These are phyloP conservation scores for Hymenoscyphus salicellus DNA, from an alignment of 2,329 filamentous ascomycete species.

Conservation along the genomic window DNA sequence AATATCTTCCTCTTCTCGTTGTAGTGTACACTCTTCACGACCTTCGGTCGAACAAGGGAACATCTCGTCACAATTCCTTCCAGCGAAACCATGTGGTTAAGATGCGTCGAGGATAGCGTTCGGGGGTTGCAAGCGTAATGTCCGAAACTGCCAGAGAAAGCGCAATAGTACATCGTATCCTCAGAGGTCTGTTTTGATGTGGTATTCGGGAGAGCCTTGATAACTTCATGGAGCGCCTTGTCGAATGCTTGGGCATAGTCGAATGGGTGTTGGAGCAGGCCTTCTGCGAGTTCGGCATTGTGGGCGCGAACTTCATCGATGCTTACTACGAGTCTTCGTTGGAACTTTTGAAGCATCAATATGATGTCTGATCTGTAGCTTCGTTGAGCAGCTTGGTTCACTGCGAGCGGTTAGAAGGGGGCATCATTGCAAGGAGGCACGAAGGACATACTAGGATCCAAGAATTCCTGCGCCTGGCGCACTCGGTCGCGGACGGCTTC, in stretches of 20 bases:
- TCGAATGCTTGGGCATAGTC: constrained; percentile 88
- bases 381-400: constrained; percentile 33
- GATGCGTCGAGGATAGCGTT: constrained; percentile 80
- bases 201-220: constrained; percentile 73
- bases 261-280: constrained; percentile 80
- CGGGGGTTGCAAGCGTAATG: constrained; percentile 92
- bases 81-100: constrained; percentile 95
- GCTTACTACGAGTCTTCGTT: constrained; percentile 66
- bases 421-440: background rate
- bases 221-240: constrained; percentile 81
- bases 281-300: constrained; percentile 74
- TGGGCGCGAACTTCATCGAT: constrained; percentile 91
- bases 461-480: constrained; percentile 84
- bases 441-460: constrained; percentile 75
- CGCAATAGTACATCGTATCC: constrained; percentile 89
- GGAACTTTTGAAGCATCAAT: constrained; percentile 66
- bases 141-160: constrained; percentile 94
- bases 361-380: constrained; percentile 92
- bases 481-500: constrained; percentile 81
- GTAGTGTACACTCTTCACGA: constrained; percentile 98
- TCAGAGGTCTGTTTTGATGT: constrained; percentile 72
- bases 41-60: constrained; percentile 90
- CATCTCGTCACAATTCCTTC: constrained; percentile 97
- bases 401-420: constrained; percentile 32
- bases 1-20: constrained; percentile 85